Percentiles rank a stretch among this genome's conserved stretches.
Evolutionary conservation across 495 filamentous ascomycete genomes (phyloP).

Genomic region (Pyrenula aspistea): DNA sequence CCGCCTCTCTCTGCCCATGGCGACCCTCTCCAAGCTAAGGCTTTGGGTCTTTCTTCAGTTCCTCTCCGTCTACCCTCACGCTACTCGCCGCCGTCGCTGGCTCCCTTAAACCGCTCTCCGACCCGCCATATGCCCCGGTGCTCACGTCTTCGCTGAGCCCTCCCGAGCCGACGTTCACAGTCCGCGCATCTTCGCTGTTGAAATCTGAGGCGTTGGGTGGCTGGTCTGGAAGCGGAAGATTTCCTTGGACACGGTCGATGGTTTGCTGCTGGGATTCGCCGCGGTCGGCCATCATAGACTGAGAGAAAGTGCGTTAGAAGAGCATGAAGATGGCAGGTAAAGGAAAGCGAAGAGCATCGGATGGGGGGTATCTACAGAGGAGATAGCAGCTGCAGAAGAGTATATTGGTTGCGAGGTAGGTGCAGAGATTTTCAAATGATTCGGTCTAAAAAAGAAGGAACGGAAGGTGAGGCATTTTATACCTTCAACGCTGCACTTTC

Average conservation of each 20-base stretch:
- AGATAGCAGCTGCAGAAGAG: conserved; percentile 3
- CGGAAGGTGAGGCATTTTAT: too few species aligned
- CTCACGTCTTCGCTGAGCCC: conserved; percentile 39
- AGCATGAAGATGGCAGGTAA: neutral
- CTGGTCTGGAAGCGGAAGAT: conserved; percentile 69
- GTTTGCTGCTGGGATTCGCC: conserved; percentile 44
- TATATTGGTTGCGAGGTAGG: neutral
- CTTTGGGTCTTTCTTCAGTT: conserved; percentile 26
- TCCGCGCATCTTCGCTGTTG: conserved; percentile 56
- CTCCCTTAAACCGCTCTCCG: conserved; percentile 42
- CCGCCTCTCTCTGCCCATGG: too few species aligned
- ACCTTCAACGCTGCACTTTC: conserved; percentile 36
- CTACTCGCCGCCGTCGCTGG: conserved; percentile 51
- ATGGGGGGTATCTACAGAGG: neutral
- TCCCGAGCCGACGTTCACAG: conserved; percentile 56
- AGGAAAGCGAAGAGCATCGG: neutral
- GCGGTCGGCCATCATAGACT: conserved; percentile 34
- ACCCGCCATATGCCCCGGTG: conserved; percentile 22
- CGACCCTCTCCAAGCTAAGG: too few species aligned
- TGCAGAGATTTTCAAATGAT: neutral
- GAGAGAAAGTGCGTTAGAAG: neutral
- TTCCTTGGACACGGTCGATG: conserved; percentile 52
- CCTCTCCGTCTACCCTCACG: conserved; percentile 33
- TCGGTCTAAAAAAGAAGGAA: too few species aligned
- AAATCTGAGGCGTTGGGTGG: conserved; percentile 64